Evolutionary conservation across 2,329 filamentous ascomycete species (phyloP).

Genomic region (Verticillium tricorpus): DNA sequence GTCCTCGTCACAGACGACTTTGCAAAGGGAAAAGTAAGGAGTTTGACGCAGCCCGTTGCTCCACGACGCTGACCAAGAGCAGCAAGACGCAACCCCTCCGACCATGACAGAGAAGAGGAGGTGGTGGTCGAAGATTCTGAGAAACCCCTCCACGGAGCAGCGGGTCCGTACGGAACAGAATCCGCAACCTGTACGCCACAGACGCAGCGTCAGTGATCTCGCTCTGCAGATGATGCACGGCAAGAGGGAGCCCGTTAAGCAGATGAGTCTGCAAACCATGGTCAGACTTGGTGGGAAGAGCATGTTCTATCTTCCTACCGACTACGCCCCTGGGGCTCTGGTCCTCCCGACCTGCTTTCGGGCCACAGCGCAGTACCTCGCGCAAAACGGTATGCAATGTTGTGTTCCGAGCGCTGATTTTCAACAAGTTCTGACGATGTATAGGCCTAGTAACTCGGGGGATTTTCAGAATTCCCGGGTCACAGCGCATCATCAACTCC

Average conservation of each 20-base stretch:
- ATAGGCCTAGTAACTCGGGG: constrained; percentile 44
- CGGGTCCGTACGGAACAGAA: constrained; percentile 2
- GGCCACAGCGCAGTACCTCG: constrained; percentile 60
- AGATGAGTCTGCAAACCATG: constrained; percentile 52
- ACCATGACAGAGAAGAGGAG: constrained; percentile 23
- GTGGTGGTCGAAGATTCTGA: constrained; percentile 34
- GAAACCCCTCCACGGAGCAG: constrained; percentile 15
- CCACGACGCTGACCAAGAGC: not conserved
- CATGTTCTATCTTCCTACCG: constrained; percentile 53
- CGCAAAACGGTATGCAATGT: constrained; percentile 48
- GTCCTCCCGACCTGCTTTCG: constrained; percentile 62
- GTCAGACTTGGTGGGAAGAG: constrained; percentile 60
- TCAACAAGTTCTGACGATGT: constrained; percentile 10
- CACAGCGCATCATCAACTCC: constrained; percentile 47
- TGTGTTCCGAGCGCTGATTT: too few relatives aligned
- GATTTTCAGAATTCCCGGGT: constrained; percentile 61
- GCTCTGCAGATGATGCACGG: constrained; percentile 39
- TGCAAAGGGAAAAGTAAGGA: constrained; percentile 10
- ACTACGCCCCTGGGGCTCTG: constrained; percentile 53
- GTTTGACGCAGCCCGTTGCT: not conserved
- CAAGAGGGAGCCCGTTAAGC: constrained; percentile 40
- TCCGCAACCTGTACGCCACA: constrained; percentile 18
- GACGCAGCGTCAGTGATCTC: constrained; percentile 52
- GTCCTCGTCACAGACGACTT: constrained; percentile 31
- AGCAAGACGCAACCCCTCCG: constrained; percentile 4